Base-by-base conservation (phyloP, 2,329 filamentous ascomycete genomes). In the Fusarium domesticum region DNA sequence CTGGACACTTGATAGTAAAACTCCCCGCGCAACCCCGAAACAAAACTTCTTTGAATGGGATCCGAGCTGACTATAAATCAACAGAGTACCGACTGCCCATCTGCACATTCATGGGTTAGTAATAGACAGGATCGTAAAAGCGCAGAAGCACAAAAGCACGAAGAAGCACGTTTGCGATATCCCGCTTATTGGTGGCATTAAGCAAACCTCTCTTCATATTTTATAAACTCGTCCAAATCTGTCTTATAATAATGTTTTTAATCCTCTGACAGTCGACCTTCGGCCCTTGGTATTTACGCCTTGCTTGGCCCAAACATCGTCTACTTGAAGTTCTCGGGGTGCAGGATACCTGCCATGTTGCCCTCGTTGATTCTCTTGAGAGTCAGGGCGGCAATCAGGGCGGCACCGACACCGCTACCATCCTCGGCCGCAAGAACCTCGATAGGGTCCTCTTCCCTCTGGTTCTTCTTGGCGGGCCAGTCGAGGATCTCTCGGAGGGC, bases 401-500 rank as follows among this genome's bases (percentile, higher is more conserved):
- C 93, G 35, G 92, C 93, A 56, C 92, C 92, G n/a, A 97, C 93
- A 79, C 92, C 93, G 54, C 86, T 92, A 54, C 93, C 93, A 66
- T 98, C 93, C 72, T 98, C 93, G 49, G 93, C 91, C 36, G 90
- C 85, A 54, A 92, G 70, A 56, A 97, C 83, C 72, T 91, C 85
- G 42, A 98, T 79, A 6, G 90, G 91, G 62, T 97, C 90, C 65
- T 90, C 85, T 61, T 88, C 85, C 67, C 84, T 85, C 38, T 76
- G 66, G 57, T 70, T 72, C 48, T 75, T 77, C 71, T 88, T 87
- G 37, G 64, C 81, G 3, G 87, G 82, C 91, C 92, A 97, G 74
- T 96, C 92, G 30, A 98, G 81, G 55, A 98, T 96, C 75, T 98
- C 93, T 43, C 89, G 84, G 41, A 98, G 80, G 19, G 93, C 93